phyloP scores from a whole-genome alignment of 2,329 filamentous ascomycete genomes.

The Sporothrix humicola region DNA sequence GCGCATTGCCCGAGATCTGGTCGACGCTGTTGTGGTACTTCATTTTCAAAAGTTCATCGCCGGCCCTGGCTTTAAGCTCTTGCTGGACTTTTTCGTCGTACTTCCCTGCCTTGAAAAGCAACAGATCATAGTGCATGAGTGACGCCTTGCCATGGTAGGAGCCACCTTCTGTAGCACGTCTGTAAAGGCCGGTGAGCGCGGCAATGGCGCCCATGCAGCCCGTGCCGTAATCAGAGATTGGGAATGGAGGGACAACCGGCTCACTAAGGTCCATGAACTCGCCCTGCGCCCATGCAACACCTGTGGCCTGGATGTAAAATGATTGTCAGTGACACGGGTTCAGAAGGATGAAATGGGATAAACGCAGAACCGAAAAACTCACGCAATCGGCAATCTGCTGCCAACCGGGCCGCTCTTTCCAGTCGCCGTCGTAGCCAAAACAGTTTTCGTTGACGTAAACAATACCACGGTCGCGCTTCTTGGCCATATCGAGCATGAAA shows the following conservation, averaged over 20 bases:
- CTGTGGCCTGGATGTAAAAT: slow-evolving; percentile 46
- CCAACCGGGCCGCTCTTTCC: slow-evolving; percentile 54
- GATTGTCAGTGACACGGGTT: slow-evolving; percentile 3
- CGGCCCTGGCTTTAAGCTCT: slow-evolving; percentile 50
- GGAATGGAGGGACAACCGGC: slow-evolving; percentile 69
- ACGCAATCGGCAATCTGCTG: slow-evolving; percentile 62
- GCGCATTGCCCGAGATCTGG: slow-evolving; percentile 64
- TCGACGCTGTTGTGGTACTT: slow-evolving; percentile 67
- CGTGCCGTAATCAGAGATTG: slow-evolving; percentile 71
- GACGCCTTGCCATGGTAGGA: slow-evolving; percentile 70
- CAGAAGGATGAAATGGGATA: not conserved
- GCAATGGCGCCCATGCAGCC: slow-evolving; percentile 74
- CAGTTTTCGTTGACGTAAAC: slow-evolving; percentile 58
- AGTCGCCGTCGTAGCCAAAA: slow-evolving; percentile 62
- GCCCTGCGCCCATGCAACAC: slow-evolving; percentile 67
- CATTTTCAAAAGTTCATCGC: slow-evolving; percentile 60
- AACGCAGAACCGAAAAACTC: not conserved
- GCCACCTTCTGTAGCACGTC: slow-evolving; percentile 66
- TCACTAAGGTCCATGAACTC: slow-evolving; percentile 65
- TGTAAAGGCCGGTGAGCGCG: slow-evolving; percentile 67
- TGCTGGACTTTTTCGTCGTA: slow-evolving; percentile 61
- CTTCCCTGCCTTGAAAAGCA: slow-evolving; percentile 65
- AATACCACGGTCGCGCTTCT: slow-evolving; percentile 50
- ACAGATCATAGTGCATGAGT: slow-evolving; percentile 70
- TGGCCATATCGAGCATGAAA: slow-evolving; percentile 49